Conservation (phyloP, 192 early-diverging fungal genomes). For the Entomortierella parvispora region DNA sequence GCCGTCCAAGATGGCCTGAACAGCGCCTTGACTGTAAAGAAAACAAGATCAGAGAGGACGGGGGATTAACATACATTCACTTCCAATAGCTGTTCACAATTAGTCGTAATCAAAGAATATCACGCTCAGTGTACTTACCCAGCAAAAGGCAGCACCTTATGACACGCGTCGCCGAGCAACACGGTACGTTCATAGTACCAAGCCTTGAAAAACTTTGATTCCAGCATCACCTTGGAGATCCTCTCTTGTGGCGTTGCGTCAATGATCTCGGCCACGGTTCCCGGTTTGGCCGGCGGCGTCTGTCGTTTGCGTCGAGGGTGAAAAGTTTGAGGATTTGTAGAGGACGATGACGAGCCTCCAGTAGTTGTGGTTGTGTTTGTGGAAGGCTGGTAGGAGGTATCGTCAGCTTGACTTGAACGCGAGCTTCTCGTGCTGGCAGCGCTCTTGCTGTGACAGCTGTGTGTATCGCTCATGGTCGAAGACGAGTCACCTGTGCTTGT, state of each 20-base stretch:
- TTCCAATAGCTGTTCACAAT: too few relatives aligned
- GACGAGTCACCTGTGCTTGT: too few relatives aligned
- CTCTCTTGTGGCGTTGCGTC: constrained; percentile 34
- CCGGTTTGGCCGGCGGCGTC: constrained; percentile 23
- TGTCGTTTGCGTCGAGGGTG: not conserved
- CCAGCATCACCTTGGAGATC: constrained; percentile 50
- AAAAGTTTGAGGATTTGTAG: too few relatives aligned
- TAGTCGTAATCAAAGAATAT: not conserved
- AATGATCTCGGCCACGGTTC: constrained; percentile 39
- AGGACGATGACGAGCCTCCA: not conserved
- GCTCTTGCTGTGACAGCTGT: not conserved
- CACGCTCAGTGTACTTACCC: constrained; percentile 8
- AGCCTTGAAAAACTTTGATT: constrained; percentile 45
- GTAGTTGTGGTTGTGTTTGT: not conserved
- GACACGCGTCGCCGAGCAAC: constrained; percentile 48
- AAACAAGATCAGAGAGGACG: not conserved
- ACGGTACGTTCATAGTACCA: constrained; percentile 51
- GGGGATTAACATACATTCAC: not conserved
- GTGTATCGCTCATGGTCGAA: not conserved
- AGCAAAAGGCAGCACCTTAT: constrained; percentile 47
- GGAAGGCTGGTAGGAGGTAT: too few relatives aligned
- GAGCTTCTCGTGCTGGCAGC: not conserved
- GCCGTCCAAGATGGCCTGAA: constrained; percentile 38
- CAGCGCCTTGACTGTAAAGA: constrained; percentile 28
- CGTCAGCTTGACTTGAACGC: not conserved